phyloP scores from a whole-genome alignment of 306 rosid species.

The Citrullus mucosospermus region DNA sequence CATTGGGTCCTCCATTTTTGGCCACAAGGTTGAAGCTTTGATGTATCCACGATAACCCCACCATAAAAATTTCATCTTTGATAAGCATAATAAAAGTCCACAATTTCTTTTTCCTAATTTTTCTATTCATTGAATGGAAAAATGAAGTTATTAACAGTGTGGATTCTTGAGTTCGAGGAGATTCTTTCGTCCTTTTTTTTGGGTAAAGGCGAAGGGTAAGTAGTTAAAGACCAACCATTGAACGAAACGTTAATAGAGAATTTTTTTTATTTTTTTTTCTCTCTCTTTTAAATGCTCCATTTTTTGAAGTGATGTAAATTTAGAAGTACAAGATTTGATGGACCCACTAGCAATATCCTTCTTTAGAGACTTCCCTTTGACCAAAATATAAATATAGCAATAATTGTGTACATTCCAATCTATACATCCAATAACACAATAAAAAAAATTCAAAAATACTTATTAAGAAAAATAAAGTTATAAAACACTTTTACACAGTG shows the following conservation, averaged over 20 bases:
- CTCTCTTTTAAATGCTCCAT: background rate
- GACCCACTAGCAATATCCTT: background rate
- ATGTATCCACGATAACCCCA: background rate
- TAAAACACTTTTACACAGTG: too few species aligned
- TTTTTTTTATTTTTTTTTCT: background rate
- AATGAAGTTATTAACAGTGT: background rate
- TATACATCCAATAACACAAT: too few species aligned
- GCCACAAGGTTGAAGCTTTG: background rate
- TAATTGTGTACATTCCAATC: too few species aligned
- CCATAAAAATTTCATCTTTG: background rate
- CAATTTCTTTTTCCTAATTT: background rate
- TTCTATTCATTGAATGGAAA: background rate
- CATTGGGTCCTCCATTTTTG: background rate
- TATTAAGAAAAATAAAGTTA: too few species aligned
- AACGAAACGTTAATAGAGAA: background rate
- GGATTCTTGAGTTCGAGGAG: background rate
- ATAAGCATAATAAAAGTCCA: background rate
- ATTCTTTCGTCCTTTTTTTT: background rate
- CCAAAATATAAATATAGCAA: too few species aligned
- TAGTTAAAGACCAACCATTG: conserved; percentile 2
- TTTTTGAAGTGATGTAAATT: background rate
- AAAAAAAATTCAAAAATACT: too few species aligned
- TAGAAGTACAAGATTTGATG: background rate
- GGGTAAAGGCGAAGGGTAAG: background rate
- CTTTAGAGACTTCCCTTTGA: background rate